phyloP scores from a whole-genome alignment of 1,284 basidiomycete species.

The Cryptococcus hybrid region DNA sequence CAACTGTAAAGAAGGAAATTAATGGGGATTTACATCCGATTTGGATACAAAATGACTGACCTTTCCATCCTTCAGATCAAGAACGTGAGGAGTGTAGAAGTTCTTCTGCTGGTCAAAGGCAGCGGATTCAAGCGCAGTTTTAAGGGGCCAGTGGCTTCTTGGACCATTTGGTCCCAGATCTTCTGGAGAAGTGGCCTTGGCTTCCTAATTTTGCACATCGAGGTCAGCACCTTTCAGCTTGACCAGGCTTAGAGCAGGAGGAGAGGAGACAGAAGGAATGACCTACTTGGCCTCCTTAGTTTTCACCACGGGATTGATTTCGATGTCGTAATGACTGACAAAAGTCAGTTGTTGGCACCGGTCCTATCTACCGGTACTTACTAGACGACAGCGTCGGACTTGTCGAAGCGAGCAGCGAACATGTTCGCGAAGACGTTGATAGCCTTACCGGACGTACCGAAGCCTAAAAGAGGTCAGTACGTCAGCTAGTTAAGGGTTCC shows the following conservation, averaged over 20 bases:
- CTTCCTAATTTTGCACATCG: constrained; percentile 22
- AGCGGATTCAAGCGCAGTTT: constrained; percentile 34
- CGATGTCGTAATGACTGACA: constrained; percentile 44
- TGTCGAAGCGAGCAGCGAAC: constrained; percentile 38
- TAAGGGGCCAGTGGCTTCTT: constrained; percentile 28
- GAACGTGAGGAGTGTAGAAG: constrained; percentile 36
- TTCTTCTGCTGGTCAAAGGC: constrained; percentile 42
- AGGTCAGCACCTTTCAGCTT: background rate
- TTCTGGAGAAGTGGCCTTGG: constrained; percentile 38
- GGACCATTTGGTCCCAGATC: constrained; percentile 32
- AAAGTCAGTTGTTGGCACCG: background rate
- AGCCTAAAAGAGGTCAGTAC: constrained; percentile 15
- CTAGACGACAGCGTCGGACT: constrained; percentile 27
- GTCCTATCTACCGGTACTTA: constrained; percentile 2
- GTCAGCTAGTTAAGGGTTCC: background rate
- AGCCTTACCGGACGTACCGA: constrained; percentile 33
- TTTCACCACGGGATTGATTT: constrained; percentile 45
- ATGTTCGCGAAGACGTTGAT: constrained; percentile 46
- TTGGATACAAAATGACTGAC: constrained; percentile 11
- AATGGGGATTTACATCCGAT: background rate
- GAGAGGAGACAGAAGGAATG: background rate
- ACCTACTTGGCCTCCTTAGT: constrained; percentile 36
- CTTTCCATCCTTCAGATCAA: constrained; percentile 25
- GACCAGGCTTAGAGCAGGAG: background rate
- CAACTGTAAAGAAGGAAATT: constrained; percentile 11